Base-by-base conservation (phyloP, 2,329 filamentous ascomycete species). In the Clarireedia monteithiana region DNA sequence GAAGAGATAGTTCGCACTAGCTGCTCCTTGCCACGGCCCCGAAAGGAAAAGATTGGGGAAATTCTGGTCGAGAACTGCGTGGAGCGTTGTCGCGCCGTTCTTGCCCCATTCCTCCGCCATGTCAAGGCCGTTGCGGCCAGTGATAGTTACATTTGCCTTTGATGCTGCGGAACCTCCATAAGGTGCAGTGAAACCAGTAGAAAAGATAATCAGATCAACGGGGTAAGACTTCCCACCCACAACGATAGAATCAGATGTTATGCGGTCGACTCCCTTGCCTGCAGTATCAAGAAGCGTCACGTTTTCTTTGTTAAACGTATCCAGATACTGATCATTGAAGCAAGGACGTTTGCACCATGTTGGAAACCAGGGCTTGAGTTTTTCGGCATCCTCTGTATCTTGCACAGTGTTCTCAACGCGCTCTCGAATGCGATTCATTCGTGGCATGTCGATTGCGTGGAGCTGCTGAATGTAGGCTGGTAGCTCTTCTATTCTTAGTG, bases 281-380 rank as follows among this genome's bases (percentile, higher is more conserved):
- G 78, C 68, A 0, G 81, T 85, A 64, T 86, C 80, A 15, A 86
- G 71, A 0, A 87, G 75, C 5, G 74, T 73, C 3, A 87, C 83
- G 61, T 83, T 77, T 0, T 73, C 68, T 30, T 64, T 65, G 68
- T 87, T 87, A 74, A 86, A 86, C 0, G 76, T 62, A 2, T 72
- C 64, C 0, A 86, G 74, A 62, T 83, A 85, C 5, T 76, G 73
- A 62, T 85, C 80, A 67, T 81, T 80, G 68, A 84, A 85, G 42
- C 73, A 77, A 0, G 83, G 82, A 0, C 83, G 76, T 66, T 86
- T 86, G 71, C 83, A 86, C 75, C 78, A 84, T 0, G 69, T 68
- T 0, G 78, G 75, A 63, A 85, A 86, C 78, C 79, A 84, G 0
- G 81, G 72, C 63, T 82, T 80, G 6, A 85, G 72, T 2, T 68